Evolutionary conservation across 305 asterid species (phyloP), one percentile per base, ranked within the genome.

Genomic region (Fraxinus sp.): DNA sequence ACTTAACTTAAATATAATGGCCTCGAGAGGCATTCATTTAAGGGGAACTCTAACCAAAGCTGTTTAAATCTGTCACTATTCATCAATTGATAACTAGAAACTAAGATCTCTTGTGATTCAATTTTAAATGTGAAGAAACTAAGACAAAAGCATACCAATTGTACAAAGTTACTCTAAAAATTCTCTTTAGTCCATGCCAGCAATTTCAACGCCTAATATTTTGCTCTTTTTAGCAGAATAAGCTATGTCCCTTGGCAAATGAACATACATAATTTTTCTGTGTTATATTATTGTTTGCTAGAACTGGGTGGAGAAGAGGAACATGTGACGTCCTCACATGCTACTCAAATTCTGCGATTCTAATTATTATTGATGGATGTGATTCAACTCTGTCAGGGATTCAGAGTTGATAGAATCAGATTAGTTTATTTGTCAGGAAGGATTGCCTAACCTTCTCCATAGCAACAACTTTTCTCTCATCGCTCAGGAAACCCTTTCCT

Each of bases 1-100:
- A 71, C 78, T 76, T 73, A 30, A 16, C 20, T 70, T 62, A 81
- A 36, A 74, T 66, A 64, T 32, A 81, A 49, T 5, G 11, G 79
- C 49, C 77, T 62, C 71, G 74, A 26, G 46, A 33, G 14, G 79
- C 77, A 81, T 43, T 73, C 24, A 26, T 52, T 32, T 77, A 32
- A 79, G 32, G 62, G 39, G 74, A 49, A 76, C n/a, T 75, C 46
- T 72, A n/a, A 32, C 49, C 49, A 72, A 33, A 72, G 77, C 43
- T 33, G 36, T 70, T 72, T 35, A 72, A 3, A 72, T n/a, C 49
- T 33, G 28, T 32, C 39, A 33, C 24, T 72, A 33, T 35, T 72
- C 77, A 72, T 32, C 26, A 72, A 33, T 32, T 72, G 49, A 35
- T 33, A 16, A 14, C 49, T 72, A 9, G 49, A 72, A 59, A 35